Evolutionary conservation across 1,139 yeast genomes (phyloP), one percentile per base, ranked within the genome.

Genomic region (Pichia cactophila): DNA sequence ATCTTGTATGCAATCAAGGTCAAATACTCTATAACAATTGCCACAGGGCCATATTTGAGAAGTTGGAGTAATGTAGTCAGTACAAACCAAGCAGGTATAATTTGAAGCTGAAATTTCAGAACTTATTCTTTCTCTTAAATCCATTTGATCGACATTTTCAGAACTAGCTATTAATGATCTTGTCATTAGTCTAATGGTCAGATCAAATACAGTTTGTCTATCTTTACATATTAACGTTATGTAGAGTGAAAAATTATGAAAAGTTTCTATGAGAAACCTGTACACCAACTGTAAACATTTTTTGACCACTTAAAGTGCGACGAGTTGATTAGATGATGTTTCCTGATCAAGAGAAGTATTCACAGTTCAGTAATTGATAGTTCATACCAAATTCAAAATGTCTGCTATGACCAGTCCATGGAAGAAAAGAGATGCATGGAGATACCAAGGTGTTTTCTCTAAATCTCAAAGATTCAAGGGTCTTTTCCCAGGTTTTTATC

Each of bases 401-500:
- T 48, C 51, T 46, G 39, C 50, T 33, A 33, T 49, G 29, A 16
- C 54, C 16, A 50, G 47, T 31, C 52, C 54, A 44, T 51, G 54
- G 54, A 51, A 51, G 33, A 51, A 49, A 41, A 51, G 95, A 76
- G 95, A 87, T 66, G 95, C 95, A 49, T 87, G 96, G 96, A 81
- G 95, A 74, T 84, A 80, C 68, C 83, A 81, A 61, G 95, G 94
- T 53, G 86, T 82, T 52, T 87, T 87, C 71, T 75, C 85, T 51
- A 80, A 90, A 60, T 69, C 71, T 50, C 81, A 83, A 69, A 73
- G 94, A 61, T 83, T 81, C 68, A 81, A 74, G 61, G 80, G 80
- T 52, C 77, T 86, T n/a, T 78, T 87, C 63, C 96, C 96, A 3
- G 96, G 96, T 2, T 76, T 87, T 49, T 88, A 89, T 41, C 76